Percentiles rank a stretch among this genome's conserved stretches.
Evolutionary conservation across 2,329 filamentous ascomycete genomes (phyloP).

Genomic region (Curvularia hawaiiensis): DNA sequence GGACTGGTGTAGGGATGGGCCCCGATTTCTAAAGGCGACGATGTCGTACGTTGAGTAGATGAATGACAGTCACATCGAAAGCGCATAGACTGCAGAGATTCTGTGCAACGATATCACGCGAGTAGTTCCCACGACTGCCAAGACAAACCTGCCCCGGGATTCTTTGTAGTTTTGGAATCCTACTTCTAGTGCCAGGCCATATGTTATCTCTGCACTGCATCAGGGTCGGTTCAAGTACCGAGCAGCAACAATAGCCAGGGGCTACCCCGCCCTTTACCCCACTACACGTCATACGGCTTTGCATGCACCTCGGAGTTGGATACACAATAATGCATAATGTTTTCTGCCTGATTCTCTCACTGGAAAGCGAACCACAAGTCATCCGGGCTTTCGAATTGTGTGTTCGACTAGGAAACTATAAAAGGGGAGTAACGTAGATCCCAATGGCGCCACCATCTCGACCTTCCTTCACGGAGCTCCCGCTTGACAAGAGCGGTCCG

Average conservation of each 20-base stretch:
- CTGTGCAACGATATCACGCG: not conserved
- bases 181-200: not conserved
- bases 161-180: not conserved
- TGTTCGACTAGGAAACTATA: not conserved
- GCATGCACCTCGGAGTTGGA: not conserved
- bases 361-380: not conserved
- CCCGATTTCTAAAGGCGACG: constrained; percentile 36
- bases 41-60: constrained; percentile 16
- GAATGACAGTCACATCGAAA: constrained; percentile 9
- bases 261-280: constrained; percentile 32
- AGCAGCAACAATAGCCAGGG: constrained; percentile 14
- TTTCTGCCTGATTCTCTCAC: not conserved
- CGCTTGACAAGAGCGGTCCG: constrained; percentile 57
- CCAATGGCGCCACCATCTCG: constrained; percentile 29
- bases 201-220: constrained; percentile 1
- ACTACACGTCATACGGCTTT: constrained; percentile 23
- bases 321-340: not conserved
- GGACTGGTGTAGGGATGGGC: constrained; percentile 46
- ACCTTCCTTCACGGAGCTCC: constrained; percentile 54
- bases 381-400: not conserved
- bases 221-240: constrained; percentile 9
- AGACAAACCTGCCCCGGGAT: not conserved
- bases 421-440: not conserved
- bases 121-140: not conserved
- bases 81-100: not conserved